These are phyloP conservation scores for Panellus pusillus DNA, from an alignment of 768 basidiomycete species.

Conservation along the genomic window DNA sequence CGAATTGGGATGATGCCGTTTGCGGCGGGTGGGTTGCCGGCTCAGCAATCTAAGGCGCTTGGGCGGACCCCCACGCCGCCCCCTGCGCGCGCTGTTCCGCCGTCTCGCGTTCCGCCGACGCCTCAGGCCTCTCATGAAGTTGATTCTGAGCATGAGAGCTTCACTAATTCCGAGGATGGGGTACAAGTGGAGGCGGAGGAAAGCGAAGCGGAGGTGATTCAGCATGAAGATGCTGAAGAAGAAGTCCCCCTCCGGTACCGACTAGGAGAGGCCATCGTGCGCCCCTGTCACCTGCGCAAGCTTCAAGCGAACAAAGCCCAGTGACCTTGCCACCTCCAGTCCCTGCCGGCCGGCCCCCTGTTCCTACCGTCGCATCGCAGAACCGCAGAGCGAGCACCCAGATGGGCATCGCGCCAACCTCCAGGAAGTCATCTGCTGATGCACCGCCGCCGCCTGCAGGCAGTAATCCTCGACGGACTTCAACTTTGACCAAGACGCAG, in stretches of 20 bases:
- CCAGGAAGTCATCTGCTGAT: slow-evolving; percentile 40
- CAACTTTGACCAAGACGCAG: slow-evolving; percentile 23
- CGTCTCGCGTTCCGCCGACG: slow-evolving; percentile 33
- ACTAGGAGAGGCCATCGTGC: slow-evolving; percentile 39
- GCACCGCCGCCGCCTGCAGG: slow-evolving; percentile 19
- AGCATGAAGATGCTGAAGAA: slow-evolving; percentile 55
- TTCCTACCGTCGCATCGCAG: slow-evolving; percentile 35
- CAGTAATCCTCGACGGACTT: slow-evolving; percentile 23
- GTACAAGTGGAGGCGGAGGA: slow-evolving; percentile 70
- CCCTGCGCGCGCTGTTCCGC: slow-evolving; percentile 27
- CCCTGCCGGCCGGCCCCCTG: slow-evolving; percentile 36
- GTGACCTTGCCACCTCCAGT: slow-evolving; percentile 50
- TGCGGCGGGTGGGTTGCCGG: slow-evolving; percentile 32
- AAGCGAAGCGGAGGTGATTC: slow-evolving; percentile 70
- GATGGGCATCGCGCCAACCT: slow-evolving; percentile 29
- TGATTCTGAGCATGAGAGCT: slow-evolving; percentile 50
- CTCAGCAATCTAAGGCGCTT: slow-evolving; percentile 31
- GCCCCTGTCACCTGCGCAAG: slow-evolving; percentile 29
- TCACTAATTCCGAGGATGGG: slow-evolving; percentile 52
- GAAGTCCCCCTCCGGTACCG: slow-evolving; percentile 58
- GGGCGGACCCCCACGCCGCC: slow-evolving; percentile 28
- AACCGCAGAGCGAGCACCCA: slow-evolving; percentile 41
- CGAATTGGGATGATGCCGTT: slow-evolving; percentile 57
- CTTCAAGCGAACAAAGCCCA: slow-evolving; percentile 24
- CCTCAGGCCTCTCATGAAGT: slow-evolving; percentile 28